Evolutionary conservation across 352 stramenopile genomes (phyloP).

Genomic region (Phytophthora sp.): DNA sequence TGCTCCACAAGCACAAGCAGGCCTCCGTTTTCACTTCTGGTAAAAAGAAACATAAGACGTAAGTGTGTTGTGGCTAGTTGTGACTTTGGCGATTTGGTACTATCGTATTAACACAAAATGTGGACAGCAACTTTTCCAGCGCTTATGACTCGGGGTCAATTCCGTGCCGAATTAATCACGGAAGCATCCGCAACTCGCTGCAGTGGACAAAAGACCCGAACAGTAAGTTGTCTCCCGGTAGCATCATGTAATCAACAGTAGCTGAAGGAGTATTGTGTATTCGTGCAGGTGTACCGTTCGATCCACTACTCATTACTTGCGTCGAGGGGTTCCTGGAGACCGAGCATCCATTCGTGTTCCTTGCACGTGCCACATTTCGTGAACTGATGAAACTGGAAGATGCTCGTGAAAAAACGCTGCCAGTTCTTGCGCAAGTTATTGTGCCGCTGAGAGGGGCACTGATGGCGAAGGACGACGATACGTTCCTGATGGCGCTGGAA

Average conservation of each 20-base stretch:
- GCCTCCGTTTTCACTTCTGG: conserved; percentile 66
- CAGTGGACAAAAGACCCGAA: conserved; percentile 75
- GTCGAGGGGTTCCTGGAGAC: conserved; percentile 77
- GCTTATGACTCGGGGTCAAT: conserved; percentile 74
- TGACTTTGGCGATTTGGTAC: not conserved
- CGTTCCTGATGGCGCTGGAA: conserved; percentile 73
- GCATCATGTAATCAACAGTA: too few species aligned
- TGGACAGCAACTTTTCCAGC: conserved; percentile 65
- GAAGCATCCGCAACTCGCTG: conserved; percentile 73
- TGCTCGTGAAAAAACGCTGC: conserved; percentile 61
- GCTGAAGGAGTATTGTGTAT: too few species aligned
- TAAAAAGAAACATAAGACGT: conserved; percentile 85
- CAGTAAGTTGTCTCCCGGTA: conserved; percentile 34
- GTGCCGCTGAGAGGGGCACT: conserved; percentile 61
- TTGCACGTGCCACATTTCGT: conserved; percentile 75
- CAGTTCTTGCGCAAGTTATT: conserved; percentile 67
- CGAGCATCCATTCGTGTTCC: conserved; percentile 81
- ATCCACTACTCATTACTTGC: conserved; percentile 73
- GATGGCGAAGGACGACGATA: conserved; percentile 75
- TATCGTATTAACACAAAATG: too few species aligned
- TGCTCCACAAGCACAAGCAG: conserved; percentile 79
- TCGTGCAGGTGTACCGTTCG: conserved; percentile 55
- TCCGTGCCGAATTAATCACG: conserved; percentile 83
- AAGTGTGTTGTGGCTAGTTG: not conserved
- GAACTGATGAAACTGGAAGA: conserved; percentile 69